phyloP scores from a whole-genome alignment of 2,329 filamentous ascomycete genomes.

The Zymoseptoria crescenta region DNA sequence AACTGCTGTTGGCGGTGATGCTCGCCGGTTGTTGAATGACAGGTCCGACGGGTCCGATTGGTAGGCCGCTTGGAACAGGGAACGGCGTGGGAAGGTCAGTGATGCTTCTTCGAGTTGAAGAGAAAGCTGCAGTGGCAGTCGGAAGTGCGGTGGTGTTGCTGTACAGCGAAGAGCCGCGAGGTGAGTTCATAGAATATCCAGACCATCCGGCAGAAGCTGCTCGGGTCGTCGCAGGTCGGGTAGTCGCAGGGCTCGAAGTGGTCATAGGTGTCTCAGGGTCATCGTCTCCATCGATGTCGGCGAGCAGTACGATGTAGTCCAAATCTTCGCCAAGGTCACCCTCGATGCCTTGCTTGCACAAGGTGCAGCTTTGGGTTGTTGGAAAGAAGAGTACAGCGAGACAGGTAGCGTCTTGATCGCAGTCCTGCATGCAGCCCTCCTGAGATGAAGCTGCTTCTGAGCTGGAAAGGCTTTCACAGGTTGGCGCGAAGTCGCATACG shows the following conservation, averaged over 20 bases:
- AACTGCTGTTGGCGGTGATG: conserved; percentile 1
- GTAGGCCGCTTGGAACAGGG: not conserved
- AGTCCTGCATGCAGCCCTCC: conserved; percentile 18
- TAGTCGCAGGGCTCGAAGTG: not conserved
- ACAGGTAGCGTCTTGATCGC: conserved; percentile 20
- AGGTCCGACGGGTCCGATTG: conserved; percentile 4
- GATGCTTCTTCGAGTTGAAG: conserved; percentile 6
- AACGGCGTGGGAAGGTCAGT: conserved; percentile 12
- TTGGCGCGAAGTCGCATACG: conserved; percentile 16
- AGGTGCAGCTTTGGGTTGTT: conserved; percentile 11
- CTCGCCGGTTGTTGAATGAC: not conserved
- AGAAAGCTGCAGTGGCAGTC: conserved; percentile 1
- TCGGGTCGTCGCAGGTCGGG: not conserved
- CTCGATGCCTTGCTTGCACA: conserved; percentile 19
- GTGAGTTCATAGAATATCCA: not conserved
- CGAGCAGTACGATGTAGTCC: conserved; percentile 13
- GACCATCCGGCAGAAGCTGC: not conserved
- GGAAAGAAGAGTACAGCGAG: conserved; percentile 18
- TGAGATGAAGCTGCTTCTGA: conserved; percentile 11
- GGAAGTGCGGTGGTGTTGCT: not conserved
- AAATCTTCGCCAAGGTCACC: conserved; percentile 2
- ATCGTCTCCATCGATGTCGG: conserved; percentile 13
- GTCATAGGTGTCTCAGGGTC: not conserved
- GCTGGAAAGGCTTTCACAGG: conserved; percentile 14
- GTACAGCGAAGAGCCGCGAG: not conserved